Evolutionary conservation across 2,329 filamentous ascomycete genomes (phyloP).

Genomic region (Aureobasidium musti): DNA sequence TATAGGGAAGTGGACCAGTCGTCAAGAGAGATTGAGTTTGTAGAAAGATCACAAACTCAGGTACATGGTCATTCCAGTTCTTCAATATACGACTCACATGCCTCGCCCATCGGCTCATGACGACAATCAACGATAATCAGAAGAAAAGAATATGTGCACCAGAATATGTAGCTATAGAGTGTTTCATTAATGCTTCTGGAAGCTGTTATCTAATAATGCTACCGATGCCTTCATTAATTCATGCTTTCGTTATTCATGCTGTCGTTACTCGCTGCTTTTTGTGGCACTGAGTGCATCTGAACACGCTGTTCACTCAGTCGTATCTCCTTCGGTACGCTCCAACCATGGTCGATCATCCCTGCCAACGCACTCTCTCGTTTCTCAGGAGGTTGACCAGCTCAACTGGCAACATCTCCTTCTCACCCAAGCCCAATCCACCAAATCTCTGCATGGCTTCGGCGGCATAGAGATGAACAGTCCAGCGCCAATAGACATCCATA

Average conservation of each 20-base stretch:
- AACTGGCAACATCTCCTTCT: slow-evolving; percentile 36
- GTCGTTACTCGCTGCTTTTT: background rate
- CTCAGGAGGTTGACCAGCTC: slow-evolving; percentile 37
- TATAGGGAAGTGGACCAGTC: background rate
- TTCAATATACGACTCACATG: too few species aligned
- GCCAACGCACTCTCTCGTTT: slow-evolving; percentile 37
- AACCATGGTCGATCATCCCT: slow-evolving; percentile 28
- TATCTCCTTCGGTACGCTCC: background rate
- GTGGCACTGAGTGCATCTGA: background rate
- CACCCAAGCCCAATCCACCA: slow-evolving; percentile 36
- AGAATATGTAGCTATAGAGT: background rate
- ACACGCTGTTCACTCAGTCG: background rate
- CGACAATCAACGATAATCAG: too few species aligned
- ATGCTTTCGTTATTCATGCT: slow-evolving; percentile 21
- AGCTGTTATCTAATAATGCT: slow-evolving; percentile 19
- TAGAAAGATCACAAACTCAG: background rate
- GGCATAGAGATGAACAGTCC: slow-evolving; percentile 44
- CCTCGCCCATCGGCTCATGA: too few species aligned
- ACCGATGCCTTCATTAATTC: background rate
- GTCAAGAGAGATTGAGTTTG: background rate
- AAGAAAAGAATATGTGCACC: background rate
- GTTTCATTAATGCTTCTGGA: slow-evolving; percentile 11
- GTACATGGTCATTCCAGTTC: background rate
- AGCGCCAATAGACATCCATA: slow-evolving; percentile 50
- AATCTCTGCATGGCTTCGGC: slow-evolving; percentile 36